A percentile compares a stretch with the other conserved stretches of the same genome.
Evolutionary conservation across 257 asterid species (phyloP).

Genomic region (Solanum appendiculatum): DNA sequence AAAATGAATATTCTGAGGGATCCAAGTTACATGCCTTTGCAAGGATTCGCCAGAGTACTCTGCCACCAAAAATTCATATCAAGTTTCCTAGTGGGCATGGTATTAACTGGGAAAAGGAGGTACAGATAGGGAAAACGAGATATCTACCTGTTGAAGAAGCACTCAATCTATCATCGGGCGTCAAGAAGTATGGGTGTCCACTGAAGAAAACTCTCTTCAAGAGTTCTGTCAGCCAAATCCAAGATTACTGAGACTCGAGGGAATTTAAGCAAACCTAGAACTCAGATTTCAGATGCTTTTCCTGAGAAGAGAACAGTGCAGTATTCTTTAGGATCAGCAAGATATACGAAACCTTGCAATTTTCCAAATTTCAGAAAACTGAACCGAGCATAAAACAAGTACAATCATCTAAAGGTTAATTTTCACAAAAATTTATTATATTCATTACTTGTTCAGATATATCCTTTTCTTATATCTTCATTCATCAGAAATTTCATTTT

Average conservation of each 20-base stretch:
- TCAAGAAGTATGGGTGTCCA: background rate
- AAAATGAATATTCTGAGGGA: background rate
- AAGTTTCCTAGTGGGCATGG: background rate
- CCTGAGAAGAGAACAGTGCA: too few relatives aligned
- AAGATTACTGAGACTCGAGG: background rate
- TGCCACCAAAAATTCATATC: background rate
- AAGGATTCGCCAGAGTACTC: background rate
- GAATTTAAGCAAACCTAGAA: conserved; percentile 6
- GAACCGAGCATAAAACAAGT: background rate
- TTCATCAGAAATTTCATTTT: background rate
- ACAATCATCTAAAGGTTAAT: background rate
- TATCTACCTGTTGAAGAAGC: conserved; percentile 39
- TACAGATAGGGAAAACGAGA: conserved; percentile 33
- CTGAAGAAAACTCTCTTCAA: background rate
- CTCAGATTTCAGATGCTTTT: too few relatives aligned
- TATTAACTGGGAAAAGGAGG: conserved; percentile 30
- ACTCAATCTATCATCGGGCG: conserved; percentile 28
- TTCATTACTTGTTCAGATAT: background rate
- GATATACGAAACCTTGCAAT: too few relatives aligned
- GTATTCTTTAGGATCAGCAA: too few relatives aligned
- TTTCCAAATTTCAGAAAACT: background rate
- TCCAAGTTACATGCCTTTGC: background rate
- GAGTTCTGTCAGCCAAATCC: background rate
- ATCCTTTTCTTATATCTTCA: background rate
- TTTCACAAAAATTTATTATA: background rate